phyloP scores from a whole-genome alignment of 192 early-diverging fungal species.

The Linnemannia exigua region DNA sequence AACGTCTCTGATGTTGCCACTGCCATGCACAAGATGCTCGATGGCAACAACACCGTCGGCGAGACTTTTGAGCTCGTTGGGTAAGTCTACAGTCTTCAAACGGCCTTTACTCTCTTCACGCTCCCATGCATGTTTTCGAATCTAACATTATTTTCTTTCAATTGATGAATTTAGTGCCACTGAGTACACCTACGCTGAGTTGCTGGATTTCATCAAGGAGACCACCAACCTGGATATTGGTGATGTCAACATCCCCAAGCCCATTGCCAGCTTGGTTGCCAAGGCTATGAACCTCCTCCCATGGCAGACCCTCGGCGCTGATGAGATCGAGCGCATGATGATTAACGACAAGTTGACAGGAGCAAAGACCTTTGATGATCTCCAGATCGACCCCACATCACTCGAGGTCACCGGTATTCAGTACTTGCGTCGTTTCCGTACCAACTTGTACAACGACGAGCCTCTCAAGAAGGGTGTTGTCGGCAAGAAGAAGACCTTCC shows the following conservation, averaged over 20 bases:
- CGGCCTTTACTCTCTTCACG: too few species aligned
- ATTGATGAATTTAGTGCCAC: conserved; percentile 62
- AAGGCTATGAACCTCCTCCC: conserved; percentile 75
- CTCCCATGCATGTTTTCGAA: too few species aligned
- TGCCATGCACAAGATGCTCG: conserved; percentile 82
- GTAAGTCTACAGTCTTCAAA: too few species aligned
- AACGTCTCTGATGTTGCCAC: conserved; percentile 89
- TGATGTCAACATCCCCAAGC: conserved; percentile 75
- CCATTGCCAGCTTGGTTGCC: conserved; percentile 77
- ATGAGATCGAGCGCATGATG: conserved; percentile 88
- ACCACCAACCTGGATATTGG: conserved; percentile 64
- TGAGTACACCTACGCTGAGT: conserved; percentile 79
- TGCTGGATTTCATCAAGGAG: conserved; percentile 81
- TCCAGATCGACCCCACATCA: conserved; percentile 84
- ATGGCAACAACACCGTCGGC: conserved; percentile 80
- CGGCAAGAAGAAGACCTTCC: conserved; percentile 62
- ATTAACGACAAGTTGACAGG: conserved; percentile 79
- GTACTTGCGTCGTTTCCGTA: conserved; percentile 88
- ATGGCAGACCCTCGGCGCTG: conserved; percentile 84
- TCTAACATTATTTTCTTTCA: too few species aligned
- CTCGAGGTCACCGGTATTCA: conserved; percentile 88
- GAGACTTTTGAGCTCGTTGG: conserved; percentile 94
- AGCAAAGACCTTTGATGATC: conserved; percentile 88
- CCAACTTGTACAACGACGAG: conserved; percentile 70
- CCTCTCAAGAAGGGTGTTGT: conserved; percentile 66